A percentile compares a stretch with the other conserved stretches of the same genome.
Evolutionary conservation across 352 stramenopile genomes (phyloP).

Genomic region (Pythium aristosporum): DNA sequence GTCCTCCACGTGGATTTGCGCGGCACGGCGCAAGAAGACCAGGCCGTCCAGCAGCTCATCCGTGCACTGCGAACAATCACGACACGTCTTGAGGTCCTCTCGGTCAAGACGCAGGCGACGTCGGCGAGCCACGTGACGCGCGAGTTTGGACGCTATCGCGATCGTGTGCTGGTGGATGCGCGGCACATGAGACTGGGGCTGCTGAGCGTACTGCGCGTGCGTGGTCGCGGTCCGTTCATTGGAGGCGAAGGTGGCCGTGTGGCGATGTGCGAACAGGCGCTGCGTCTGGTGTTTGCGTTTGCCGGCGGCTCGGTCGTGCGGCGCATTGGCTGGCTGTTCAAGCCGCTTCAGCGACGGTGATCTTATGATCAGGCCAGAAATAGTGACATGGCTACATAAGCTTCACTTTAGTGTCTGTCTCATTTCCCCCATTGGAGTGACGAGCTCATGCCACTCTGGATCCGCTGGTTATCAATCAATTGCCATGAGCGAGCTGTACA

Average conservation of each 20-base stretch:
- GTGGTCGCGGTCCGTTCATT: background rate
- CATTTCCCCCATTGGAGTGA: background rate
- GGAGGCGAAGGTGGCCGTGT: background rate
- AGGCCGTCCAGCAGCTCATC: background rate
- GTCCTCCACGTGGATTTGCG: constrained; percentile 3
- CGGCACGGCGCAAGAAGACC: background rate
- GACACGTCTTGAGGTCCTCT: constrained; percentile 1
- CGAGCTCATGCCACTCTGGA: constrained; percentile 1
- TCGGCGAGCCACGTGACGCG: background rate
- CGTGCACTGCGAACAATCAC: constrained; percentile 2
- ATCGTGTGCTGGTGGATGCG: constrained; percentile 5
- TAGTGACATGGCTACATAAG: constrained; percentile 10
- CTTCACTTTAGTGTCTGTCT: background rate
- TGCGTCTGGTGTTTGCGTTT: constrained; percentile 4
- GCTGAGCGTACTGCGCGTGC: constrained; percentile 5
- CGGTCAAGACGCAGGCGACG: constrained; percentile 7
- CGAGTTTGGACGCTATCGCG: background rate
- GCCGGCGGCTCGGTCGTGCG: constrained; percentile 3
- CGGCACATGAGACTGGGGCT: background rate
- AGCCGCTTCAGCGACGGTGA: background rate
- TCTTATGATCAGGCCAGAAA: background rate
- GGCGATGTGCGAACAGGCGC: background rate
- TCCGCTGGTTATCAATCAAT: background rate
- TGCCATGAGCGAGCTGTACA: constrained; percentile 83
- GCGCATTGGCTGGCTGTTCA: background rate